Conservation (phyloP, 2,329 filamentous ascomycete genomes). For the Cryoendolithus antarcticus region DNA sequence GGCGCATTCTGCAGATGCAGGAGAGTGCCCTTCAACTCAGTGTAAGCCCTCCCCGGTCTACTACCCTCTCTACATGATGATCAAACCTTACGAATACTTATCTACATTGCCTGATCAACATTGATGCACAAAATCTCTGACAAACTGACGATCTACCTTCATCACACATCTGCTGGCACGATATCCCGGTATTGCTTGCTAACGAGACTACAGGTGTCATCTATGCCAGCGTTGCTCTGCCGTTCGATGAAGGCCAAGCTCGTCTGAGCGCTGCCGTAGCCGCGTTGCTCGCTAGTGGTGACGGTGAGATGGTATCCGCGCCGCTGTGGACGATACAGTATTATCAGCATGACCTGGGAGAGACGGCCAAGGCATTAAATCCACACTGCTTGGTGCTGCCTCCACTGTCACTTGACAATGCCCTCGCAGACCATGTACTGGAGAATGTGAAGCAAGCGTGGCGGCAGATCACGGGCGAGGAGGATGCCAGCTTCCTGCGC, state of each 20-base stretch:
- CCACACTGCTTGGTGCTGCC: conserved; percentile 34
- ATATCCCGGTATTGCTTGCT: conserved; percentile 10
- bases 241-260: conserved; percentile 22
- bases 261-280: conserved; percentile 31
- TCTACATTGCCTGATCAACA: conserved; percentile 99
- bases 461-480: conserved; percentile 47
- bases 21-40: conserved; percentile 79
- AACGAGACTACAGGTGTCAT: conserved; percentile 40
- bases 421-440: conserved; percentile 61
- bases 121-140: conserved; percentile 85
- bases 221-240: conserved; percentile 39
- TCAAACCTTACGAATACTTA: conserved; percentile 75
- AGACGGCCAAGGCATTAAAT: conserved; percentile 10
- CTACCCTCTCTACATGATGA: conserved; percentile 61
- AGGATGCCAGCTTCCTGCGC: conserved; percentile 53
- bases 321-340: conserved; percentile 42
- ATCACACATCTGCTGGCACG: conserved; percentile 2
- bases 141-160: conserved; percentile 56
- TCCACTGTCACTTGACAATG: conserved; percentile 48
- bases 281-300: conserved; percentile 29
- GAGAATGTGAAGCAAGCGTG: conserved; percentile 58
- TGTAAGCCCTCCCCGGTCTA: conserved; percentile 51
- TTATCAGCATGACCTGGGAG: conserved; percentile 29
- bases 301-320: conserved; percentile 17
- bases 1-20: conserved; percentile 78